These are phyloP conservation scores for Ophiostoma piceae DNA, from an alignment of 2,329 filamentous ascomycete genomes.

Conservation along the genomic window DNA sequence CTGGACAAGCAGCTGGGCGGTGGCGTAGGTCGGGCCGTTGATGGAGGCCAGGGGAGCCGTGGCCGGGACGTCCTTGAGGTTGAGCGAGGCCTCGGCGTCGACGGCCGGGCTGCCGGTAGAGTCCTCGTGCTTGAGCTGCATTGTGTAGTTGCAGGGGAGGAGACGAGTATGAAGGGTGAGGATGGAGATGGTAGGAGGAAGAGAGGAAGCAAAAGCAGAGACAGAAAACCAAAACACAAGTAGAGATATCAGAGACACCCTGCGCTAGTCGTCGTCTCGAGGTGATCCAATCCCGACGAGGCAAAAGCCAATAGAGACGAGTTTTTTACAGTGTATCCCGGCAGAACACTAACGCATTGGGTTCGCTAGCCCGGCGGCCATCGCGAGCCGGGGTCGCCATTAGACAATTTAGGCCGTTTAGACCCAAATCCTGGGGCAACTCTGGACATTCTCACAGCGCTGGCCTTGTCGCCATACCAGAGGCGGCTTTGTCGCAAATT, in stretches of 20 bases:
- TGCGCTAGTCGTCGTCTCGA: neutral
- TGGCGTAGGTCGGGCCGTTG: constrained; percentile 84
- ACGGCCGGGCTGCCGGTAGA: constrained; percentile 27
- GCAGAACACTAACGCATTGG: constrained; percentile 9
- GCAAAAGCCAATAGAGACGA: constrained; percentile 18
- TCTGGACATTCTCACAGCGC: neutral
- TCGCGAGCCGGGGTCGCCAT: constrained; percentile 17
- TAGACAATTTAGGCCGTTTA: neutral
- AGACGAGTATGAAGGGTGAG: neutral
- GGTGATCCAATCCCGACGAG: neutral
- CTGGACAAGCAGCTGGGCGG: constrained; percentile 87
- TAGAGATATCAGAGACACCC: constrained; percentile 8
- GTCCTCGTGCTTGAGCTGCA: constrained; percentile 29
- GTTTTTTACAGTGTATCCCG: constrained; percentile 15
- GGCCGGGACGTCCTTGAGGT: constrained; percentile 44
- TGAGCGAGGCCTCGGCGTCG: constrained; percentile 17
- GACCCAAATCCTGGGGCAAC: constrained; percentile 6
- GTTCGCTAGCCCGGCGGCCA: constrained; percentile 20
- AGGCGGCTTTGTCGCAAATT: constrained; percentile 19
- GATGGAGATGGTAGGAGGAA: neutral
- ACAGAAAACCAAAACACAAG: constrained; percentile 15
- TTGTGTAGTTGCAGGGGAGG: constrained; percentile 10
- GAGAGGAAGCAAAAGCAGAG: constrained; percentile 11
- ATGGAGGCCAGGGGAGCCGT: constrained; percentile 54
- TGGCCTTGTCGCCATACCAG: constrained; percentile 16